phyloP scores from a whole-genome alignment of 306 rosid species.

The Hippophae tibetana region DNA sequence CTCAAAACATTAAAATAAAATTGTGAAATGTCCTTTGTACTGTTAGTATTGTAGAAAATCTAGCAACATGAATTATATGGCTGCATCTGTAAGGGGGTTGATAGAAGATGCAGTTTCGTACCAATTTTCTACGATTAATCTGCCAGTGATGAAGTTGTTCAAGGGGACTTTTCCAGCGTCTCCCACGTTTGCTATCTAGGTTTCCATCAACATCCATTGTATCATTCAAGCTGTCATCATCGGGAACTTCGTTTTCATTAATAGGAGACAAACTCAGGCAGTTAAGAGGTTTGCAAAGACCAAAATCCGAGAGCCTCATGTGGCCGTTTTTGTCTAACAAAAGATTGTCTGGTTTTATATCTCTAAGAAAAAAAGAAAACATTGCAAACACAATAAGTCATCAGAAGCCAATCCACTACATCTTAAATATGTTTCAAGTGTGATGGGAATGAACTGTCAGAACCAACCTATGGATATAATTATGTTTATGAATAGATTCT shows the following conservation, averaged over 20 bases:
- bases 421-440: neutral
- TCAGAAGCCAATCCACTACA: neutral
- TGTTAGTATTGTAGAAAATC: neutral
- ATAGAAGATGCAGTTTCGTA: constrained; percentile 11
- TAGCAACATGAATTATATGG: neutral
- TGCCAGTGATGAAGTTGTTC: constrained; percentile 95
- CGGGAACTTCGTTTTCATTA: constrained; percentile 58
- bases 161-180: constrained; percentile 83
- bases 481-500: constrained; percentile 79
- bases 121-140: constrained; percentile 60
- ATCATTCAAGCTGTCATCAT: constrained; percentile 69
- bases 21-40: neutral
- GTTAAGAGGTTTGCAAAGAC: constrained; percentile 92
- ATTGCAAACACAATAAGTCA: constrained; percentile 9
- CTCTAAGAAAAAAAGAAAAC: constrained; percentile 32
- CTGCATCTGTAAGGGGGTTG: neutral
- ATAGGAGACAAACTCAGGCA: constrained; percentile 65
- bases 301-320: constrained; percentile 89
- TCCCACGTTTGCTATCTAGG: constrained; percentile 46
- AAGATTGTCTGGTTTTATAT: constrained; percentile 95
- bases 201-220: constrained; percentile 47
- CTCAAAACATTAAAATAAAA: too few relatives aligned
- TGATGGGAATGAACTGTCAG: neutral
- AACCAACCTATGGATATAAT: constrained; percentile 77
- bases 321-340: constrained; percentile 72